phyloP scores from a whole-genome alignment of 2,329 filamentous ascomycete species.

The Calonectria hongkongensis region DNA sequence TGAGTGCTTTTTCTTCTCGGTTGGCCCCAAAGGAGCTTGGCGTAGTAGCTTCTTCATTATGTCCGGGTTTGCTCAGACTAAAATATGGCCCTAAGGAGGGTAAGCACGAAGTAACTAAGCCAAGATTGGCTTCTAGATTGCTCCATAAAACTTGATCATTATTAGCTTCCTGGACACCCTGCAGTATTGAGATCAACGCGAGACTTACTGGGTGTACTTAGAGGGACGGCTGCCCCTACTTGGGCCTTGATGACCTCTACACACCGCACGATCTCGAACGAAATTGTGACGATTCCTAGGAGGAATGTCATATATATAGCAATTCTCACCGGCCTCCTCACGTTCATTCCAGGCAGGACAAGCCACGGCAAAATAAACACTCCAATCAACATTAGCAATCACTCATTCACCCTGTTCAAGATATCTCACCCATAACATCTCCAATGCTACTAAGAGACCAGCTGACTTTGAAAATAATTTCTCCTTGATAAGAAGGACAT shows the following conservation, averaged over 20 bases:
- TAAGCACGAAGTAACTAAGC: background rate
- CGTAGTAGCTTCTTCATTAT: background rate
- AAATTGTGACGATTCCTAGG: background rate
- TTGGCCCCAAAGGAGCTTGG: background rate
- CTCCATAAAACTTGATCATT: background rate
- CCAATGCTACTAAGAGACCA: slow-evolving; percentile 11
- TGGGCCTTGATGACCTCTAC: background rate
- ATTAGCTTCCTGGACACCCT: background rate
- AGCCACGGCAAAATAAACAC: background rate
- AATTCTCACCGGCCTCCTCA: background rate
- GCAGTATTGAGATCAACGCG: background rate
- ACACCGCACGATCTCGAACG: background rate
- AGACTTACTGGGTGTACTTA: background rate
- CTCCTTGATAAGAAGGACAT: background rate
- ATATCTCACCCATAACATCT: background rate
- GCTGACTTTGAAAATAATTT: background rate
- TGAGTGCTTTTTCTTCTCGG: background rate
- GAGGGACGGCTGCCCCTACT: background rate
- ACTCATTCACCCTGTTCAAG: too few relatives aligned
- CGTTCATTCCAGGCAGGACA: background rate
- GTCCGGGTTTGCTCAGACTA: background rate
- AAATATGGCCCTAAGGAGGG: slow-evolving; percentile 7
- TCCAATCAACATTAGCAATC: background rate
- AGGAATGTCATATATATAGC: background rate
- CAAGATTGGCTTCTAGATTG: background rate